Conservation (phyloP, 768 basidiomycete genomes). For the Mycena metata region DNA sequence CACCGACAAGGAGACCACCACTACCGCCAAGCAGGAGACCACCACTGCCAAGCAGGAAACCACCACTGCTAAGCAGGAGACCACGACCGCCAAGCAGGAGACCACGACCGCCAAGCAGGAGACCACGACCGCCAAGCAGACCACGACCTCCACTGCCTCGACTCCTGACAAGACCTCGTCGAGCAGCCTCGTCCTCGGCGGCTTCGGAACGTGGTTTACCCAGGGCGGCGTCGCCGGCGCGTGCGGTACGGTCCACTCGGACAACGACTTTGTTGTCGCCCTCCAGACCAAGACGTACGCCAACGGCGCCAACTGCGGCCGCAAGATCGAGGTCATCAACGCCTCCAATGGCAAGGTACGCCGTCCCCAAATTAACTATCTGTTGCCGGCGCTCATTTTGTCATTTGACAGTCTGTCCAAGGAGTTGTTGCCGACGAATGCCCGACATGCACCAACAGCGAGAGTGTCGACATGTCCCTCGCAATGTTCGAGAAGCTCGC, state of each 20-base stretch:
- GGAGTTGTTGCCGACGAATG: constrained; percentile 85
- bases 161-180: constrained; percentile 28
- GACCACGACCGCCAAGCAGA: constrained; percentile 30
- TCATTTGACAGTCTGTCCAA: constrained; percentile 55
- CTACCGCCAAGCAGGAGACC: constrained; percentile 8
- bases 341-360: constrained; percentile 64
- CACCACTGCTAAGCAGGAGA: constrained; percentile 8
- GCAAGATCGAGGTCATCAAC: constrained; percentile 74
- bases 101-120: constrained; percentile 32
- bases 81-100: constrained; percentile 36
- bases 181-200: constrained; percentile 51
- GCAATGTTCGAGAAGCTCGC: constrained; percentile 24
- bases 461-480: constrained; percentile 31
- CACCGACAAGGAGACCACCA: constrained; percentile 19
- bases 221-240: constrained; percentile 84
- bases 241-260: constrained; percentile 66
- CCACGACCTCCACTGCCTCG: constrained; percentile 25
- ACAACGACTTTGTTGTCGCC: constrained; percentile 55
- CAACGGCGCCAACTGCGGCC: constrained; percentile 74
- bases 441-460: constrained; percentile 65
- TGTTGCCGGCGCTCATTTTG: constrained; percentile 6
- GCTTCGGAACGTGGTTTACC: constrained; percentile 74
- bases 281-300: constrained; percentile 64
- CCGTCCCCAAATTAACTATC: background rate
- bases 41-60: constrained; percentile 20